Percentiles rank a stretch among this genome's conserved stretches.
phyloP scores from a whole-genome alignment of 345 rosid genomes.

The Citrus australasica region DNA sequence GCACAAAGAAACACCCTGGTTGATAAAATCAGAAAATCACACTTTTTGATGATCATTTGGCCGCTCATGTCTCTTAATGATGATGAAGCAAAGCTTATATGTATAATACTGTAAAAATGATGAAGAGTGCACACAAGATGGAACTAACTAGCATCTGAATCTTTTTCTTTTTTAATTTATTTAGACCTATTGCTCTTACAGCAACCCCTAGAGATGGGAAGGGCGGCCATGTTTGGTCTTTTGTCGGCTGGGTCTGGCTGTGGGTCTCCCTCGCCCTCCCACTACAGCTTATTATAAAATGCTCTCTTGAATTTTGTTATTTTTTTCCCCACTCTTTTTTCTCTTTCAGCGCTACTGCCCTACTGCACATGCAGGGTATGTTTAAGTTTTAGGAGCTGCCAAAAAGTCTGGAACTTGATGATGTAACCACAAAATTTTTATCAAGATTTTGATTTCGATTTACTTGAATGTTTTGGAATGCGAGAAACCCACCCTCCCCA shows the following conservation, averaged over 20 bases:
- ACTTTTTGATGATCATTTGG: slow-evolving; percentile 20
- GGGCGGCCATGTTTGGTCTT: slow-evolving; percentile 32
- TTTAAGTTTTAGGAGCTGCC: neutral
- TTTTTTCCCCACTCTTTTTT: neutral
- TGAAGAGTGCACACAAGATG: neutral
- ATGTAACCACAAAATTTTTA: neutral
- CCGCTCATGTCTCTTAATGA: slow-evolving; percentile 29
- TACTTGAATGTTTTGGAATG: too few relatives aligned
- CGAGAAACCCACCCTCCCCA: too few relatives aligned
- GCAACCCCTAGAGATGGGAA: slow-evolving; percentile 24
- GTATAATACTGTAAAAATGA: neutral
- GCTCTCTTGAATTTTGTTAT: neutral
- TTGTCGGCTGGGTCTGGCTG: slow-evolving; percentile 73
- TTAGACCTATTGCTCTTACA: slow-evolving; percentile 11
- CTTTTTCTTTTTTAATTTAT: neutral
- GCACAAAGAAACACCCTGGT: neutral
- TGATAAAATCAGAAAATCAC: neutral
- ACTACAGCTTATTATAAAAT: neutral
- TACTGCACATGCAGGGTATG: neutral
- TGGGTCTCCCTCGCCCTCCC: slow-evolving; percentile 37
- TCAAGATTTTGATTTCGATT: neutral
- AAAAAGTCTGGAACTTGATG: neutral
- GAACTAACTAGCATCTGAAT: slow-evolving; percentile 9
- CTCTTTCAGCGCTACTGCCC: too few relatives aligned
- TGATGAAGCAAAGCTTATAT: slow-evolving; percentile 2